A percentile compares a stretch with the other conserved stretches of the same genome.
phyloP scores from a whole-genome alignment of 1,284 basidiomycete genomes.

The Leccinum variabile region DNA sequence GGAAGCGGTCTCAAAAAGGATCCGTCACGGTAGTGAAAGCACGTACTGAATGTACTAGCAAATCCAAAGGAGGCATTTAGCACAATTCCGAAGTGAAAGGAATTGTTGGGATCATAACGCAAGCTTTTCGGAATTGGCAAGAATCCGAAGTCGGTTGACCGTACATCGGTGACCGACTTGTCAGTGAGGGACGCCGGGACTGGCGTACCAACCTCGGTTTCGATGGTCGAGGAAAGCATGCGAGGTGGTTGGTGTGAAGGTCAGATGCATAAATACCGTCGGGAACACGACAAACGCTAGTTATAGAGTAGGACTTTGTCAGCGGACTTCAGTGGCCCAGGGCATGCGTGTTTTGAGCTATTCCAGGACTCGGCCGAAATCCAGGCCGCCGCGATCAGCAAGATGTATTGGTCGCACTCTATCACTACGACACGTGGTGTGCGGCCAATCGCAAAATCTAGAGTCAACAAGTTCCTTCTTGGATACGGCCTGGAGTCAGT shows the following conservation, averaged over 20 bases:
- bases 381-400: not conserved
- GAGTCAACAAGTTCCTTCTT: not conserved
- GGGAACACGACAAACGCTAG: not conserved
- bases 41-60: slow-evolving; percentile 52
- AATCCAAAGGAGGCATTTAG: slow-evolving; percentile 68
- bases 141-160: slow-evolving; percentile 53
- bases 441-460: not conserved
- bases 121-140: slow-evolving; percentile 65
- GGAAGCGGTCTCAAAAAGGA: slow-evolving; percentile 6
- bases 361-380: not conserved
- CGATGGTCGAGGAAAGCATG: slow-evolving; percentile 20
- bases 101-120: slow-evolving; percentile 57
- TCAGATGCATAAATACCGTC: slow-evolving; percentile 14
- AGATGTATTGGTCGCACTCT: not conserved
- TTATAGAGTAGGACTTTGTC: not conserved
- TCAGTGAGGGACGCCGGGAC: not conserved
- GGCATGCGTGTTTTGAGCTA: not conserved
- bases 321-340: not conserved
- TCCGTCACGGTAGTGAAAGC: slow-evolving; percentile 36
- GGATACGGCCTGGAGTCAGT: not conserved
- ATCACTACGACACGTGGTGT: not conserved
- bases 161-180: not conserved
- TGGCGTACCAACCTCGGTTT: not conserved
- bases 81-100: slow-evolving; percentile 58
- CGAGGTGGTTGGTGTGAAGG: not conserved